phyloP scores from a whole-genome alignment of 148 eudicot genomes.

The Camellia sinensis region DNA sequence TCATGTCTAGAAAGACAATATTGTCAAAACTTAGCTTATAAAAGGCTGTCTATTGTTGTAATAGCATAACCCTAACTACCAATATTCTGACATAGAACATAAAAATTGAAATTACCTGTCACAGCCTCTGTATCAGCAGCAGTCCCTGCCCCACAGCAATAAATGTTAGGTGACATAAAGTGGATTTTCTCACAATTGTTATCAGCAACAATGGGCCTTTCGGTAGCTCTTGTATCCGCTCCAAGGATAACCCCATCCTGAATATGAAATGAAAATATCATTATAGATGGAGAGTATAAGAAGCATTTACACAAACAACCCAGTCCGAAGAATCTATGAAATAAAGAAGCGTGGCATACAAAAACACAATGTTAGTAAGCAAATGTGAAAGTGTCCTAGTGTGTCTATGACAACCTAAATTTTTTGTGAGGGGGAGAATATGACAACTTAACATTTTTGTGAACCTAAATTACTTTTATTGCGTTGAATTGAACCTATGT shows the following conservation, averaged over 20 bases:
- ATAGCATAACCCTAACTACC: neutral
- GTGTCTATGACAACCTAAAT: too few species aligned
- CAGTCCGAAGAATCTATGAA: neutral
- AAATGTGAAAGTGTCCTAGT: too few species aligned
- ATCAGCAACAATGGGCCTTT: constrained; percentile 89
- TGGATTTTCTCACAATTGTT: constrained; percentile 94
- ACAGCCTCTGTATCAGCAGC: constrained; percentile 99
- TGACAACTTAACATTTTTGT: too few species aligned
- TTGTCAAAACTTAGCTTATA: neutral
- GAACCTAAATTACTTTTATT: too few species aligned
- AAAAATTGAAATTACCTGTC: constrained; percentile 53
- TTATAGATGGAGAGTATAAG: neutral
- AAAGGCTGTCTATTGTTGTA: neutral
- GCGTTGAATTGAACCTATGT: too few species aligned
- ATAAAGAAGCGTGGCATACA: neutral
- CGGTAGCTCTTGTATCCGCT: constrained; percentile 96
- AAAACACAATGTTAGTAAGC: neutral
- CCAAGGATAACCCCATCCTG: constrained; percentile 97
- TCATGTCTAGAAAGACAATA: constrained; percentile 56
- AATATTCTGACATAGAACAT: neutral
- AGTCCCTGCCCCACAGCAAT: constrained; percentile 97
- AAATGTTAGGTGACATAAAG: constrained; percentile 94
- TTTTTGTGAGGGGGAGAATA: too few species aligned
- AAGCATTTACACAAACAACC: neutral
- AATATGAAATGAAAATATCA: constrained; percentile 12